Conservation (phyloP, 2,329 filamentous ascomycete species). For the Aspergillus awamori region DNA sequence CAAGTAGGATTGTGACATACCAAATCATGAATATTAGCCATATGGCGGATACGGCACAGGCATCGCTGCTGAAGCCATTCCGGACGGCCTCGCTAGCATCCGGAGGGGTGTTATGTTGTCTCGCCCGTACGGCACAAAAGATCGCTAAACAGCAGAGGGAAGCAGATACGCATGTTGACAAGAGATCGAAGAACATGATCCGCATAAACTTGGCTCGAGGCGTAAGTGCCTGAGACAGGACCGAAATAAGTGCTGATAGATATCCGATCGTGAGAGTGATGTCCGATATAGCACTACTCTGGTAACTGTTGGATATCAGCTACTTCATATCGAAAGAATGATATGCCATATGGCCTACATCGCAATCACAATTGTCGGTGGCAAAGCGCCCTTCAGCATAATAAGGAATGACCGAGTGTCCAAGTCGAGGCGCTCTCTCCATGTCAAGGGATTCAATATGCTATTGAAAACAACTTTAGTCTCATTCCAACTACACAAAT, state of each 20-base stretch:
- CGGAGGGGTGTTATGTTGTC: slow-evolving; percentile 56
- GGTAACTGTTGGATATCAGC: slow-evolving; percentile 32
- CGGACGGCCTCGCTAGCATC: slow-evolving; percentile 32
- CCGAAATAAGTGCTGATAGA: slow-evolving; percentile 65
- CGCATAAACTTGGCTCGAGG: slow-evolving; percentile 73
- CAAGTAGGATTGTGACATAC: slow-evolving; percentile 22
- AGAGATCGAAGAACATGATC: slow-evolving; percentile 64
- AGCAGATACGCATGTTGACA: slow-evolving; percentile 59
- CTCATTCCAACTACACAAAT: too few relatives aligned
- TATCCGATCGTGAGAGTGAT: slow-evolving; percentile 52
- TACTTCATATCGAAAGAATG: background rate
- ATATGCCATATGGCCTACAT: slow-evolving; percentile 49
- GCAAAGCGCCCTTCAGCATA: slow-evolving; percentile 56
- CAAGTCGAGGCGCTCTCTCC: slow-evolving; percentile 31
- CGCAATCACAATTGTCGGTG: slow-evolving; percentile 59
- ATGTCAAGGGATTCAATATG: slow-evolving; percentile 18
- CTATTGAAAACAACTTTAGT: slow-evolving; percentile 5
- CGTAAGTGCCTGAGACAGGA: slow-evolving; percentile 66
- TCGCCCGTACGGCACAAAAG: slow-evolving; percentile 67
- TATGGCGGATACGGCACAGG: slow-evolving; percentile 67
- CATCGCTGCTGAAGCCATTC: slow-evolving; percentile 66
- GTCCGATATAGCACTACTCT: slow-evolving; percentile 58
- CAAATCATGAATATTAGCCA: slow-evolving; percentile 73
- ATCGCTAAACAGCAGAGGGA: slow-evolving; percentile 65
- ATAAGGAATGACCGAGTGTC: slow-evolving; percentile 30